A percentile compares a stretch with the other conserved stretches of the same genome.
Evolutionary conservation across 495 filamentous ascomycete genomes (phyloP).

Genomic region (Tuber microsphaerosporum): DNA sequence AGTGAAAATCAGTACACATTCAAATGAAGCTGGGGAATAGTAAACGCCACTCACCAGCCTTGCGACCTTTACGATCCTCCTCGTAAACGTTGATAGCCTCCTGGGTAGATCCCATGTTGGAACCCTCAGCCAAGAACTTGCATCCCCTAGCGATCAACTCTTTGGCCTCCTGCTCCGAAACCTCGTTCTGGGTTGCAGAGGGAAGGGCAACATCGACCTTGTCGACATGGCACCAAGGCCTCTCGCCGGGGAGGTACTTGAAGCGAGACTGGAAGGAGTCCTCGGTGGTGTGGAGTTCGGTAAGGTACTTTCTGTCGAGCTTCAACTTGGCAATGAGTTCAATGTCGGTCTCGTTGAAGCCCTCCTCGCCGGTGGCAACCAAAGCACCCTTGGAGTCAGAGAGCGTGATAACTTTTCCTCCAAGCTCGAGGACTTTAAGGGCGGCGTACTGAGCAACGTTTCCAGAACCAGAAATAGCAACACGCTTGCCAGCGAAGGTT

Average conservation of each 20-base stretch:
- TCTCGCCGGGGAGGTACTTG: conserved; percentile 80
- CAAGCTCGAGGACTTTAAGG: conserved; percentile 93
- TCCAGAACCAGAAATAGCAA: conserved; percentile 93
- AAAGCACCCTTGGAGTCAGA: conserved; percentile 86
- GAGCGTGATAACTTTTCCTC: conserved; percentile 83
- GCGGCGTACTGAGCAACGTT: conserved; percentile 98
- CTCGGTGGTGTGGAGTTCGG: conserved; percentile 48
- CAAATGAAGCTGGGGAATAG: neutral
- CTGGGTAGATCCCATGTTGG: conserved; percentile 98
- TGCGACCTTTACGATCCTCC: conserved; percentile 59
- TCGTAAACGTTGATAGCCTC: conserved; percentile 93
- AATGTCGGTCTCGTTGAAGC: conserved; percentile 72
- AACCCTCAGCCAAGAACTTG: conserved; percentile 89
- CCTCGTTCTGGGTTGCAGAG: conserved; percentile 94
- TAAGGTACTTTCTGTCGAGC: conserved; percentile 74
- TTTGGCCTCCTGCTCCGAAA: conserved; percentile 79
- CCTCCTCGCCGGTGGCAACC: conserved; percentile 57
- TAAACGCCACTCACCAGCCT: conserved; percentile 43
- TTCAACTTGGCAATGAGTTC: conserved; percentile 71
- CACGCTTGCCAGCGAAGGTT: conserved; percentile 81
- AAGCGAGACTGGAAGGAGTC: conserved; percentile 57
- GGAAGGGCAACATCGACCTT: conserved; percentile 88
- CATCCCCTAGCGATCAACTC: conserved; percentile 67
- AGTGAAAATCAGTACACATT: neutral
- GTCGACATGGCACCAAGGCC: conserved; percentile 84